Evolutionary conservation across 177 flowering plant genomes (phyloP).

Genomic region (Tripterygium wilfordii): DNA sequence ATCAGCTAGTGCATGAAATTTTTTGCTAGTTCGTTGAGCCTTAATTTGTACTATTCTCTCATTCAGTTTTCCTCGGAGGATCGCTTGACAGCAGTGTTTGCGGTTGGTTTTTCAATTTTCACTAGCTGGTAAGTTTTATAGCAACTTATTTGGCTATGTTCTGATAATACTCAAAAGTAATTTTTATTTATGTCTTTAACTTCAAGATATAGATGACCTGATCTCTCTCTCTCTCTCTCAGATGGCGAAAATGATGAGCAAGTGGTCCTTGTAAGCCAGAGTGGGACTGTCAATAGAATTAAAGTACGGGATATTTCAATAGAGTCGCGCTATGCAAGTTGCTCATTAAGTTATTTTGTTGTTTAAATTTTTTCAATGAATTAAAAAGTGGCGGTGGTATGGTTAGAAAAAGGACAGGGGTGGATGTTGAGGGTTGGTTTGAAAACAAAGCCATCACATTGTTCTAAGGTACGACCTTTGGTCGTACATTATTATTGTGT

Average conservation of each 20-base stretch:
- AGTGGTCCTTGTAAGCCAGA: slow-evolving; percentile 90
- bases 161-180: background rate
- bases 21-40: too few relatives aligned
- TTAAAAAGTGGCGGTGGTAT: too few relatives aligned
- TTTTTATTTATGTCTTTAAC: background rate
- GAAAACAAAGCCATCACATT: too few relatives aligned
- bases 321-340: slow-evolving; percentile 91
- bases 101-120: slow-evolving; percentile 80
- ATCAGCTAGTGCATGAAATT: too few relatives aligned
- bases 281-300: slow-evolving; percentile 90
- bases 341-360: slow-evolving; percentile 1
- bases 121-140: slow-evolving; percentile 62
- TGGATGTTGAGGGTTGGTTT: too few relatives aligned
- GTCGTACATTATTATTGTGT: too few relatives aligned
- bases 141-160: background rate
- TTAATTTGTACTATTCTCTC: background rate
- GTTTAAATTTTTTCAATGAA: background rate
- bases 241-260: slow-evolving; percentile 97
- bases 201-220: too few relatives aligned
- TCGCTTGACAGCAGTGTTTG: slow-evolving; percentile 80
- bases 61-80: slow-evolving; percentile 68
- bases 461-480: too few relatives aligned
- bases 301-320: slow-evolving; percentile 91
- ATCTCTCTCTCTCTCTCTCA: slow-evolving; percentile 2
- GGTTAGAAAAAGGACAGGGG: too few relatives aligned